Percentiles rank a stretch among this genome's conserved stretches.
Conservation (phyloP, 768 basidiomycete genomes). For the Fibroporia radiculosa region DNA sequence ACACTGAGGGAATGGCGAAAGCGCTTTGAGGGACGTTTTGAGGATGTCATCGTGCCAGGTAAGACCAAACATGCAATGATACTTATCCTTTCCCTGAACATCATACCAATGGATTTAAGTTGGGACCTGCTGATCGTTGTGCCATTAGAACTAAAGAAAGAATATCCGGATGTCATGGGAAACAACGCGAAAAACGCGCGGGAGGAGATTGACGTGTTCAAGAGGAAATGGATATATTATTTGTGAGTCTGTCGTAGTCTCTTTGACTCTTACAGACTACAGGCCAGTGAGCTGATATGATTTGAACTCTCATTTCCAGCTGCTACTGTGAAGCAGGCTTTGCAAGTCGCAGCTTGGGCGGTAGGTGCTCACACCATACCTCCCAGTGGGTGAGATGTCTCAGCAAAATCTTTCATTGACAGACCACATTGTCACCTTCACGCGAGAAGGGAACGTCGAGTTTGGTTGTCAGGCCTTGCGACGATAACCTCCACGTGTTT, state of each 20-base stretch:
- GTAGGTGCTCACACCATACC: conserved; percentile 28
- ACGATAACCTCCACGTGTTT: no score
- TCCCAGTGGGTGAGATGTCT: no score
- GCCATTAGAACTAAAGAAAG: conserved; percentile 37
- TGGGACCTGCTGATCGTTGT: not conserved
- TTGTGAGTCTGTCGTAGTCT: conserved; percentile 28
- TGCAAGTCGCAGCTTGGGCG: conserved; percentile 55
- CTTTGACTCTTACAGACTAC: not conserved
- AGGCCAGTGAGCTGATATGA: not conserved
- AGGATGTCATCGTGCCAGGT: conserved; percentile 46
- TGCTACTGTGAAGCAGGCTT: conserved; percentile 74
- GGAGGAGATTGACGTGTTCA: conserved; percentile 66
- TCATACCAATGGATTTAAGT: not conserved
- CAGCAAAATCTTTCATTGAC: not conserved
- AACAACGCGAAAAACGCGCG: conserved; percentile 26
- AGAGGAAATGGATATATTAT: conserved; percentile 38
- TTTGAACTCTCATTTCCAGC: conserved; percentile 25
- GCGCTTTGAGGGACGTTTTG: conserved; percentile 53
- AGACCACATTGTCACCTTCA: conserved; percentile 62
- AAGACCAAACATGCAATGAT: not conserved
- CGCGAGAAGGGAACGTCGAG: conserved; percentile 53
- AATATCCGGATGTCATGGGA: conserved; percentile 52
- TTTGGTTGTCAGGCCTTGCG: conserved; percentile 44
- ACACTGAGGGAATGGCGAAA: conserved; percentile 71
- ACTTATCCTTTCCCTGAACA: not conserved